phyloP scores from a whole-genome alignment of 768 basidiomycete genomes.

The Russula abietina region DNA sequence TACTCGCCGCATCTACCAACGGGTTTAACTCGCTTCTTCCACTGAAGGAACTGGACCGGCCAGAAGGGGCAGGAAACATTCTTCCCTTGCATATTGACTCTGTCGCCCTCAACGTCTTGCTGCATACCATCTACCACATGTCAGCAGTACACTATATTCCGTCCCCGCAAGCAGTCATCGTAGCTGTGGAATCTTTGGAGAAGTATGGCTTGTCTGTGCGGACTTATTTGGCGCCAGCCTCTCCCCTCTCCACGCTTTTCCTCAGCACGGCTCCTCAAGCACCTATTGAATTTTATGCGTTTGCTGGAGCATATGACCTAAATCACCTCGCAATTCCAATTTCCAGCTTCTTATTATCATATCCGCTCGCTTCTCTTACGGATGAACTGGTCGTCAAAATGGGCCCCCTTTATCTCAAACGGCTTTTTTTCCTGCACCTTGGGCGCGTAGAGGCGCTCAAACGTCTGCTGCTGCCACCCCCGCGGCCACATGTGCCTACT shows the following conservation, averaged over 20 bases:
- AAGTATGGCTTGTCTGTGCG: conserved; percentile 55
- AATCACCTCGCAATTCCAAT: conserved; percentile 70
- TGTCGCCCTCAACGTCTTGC: conserved; percentile 58
- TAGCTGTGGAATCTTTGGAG: conserved; percentile 50
- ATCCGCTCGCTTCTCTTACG: conserved; percentile 57
- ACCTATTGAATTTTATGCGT: conserved; percentile 67
- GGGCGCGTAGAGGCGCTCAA: conserved; percentile 79
- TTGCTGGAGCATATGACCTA: conserved; percentile 61
- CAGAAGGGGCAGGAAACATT: conserved; percentile 45
- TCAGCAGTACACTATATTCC: conserved; percentile 73
- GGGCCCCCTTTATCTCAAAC: conserved; percentile 71
- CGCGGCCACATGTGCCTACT: conserved; percentile 70
- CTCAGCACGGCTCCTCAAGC: conserved; percentile 61
- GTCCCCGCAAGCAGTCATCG: conserved; percentile 49
- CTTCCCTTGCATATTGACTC: conserved; percentile 57
- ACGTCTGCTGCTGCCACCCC: conserved; percentile 67
- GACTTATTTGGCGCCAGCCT: conserved; percentile 42
- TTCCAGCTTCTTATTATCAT: conserved; percentile 69
- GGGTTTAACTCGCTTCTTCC: conserved; percentile 57
- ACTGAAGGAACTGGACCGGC: conserved; percentile 31
- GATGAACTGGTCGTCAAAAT: conserved; percentile 67
- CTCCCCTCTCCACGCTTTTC: conserved; percentile 53
- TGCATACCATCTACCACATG: conserved; percentile 68
- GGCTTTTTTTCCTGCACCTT: conserved; percentile 78
- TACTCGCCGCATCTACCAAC: conserved; percentile 58